A percentile compares a stretch with the other conserved stretches of the same genome.
phyloP scores from a whole-genome alignment of 2,329 filamentous ascomycete genomes.

The Xylaria hypoxylon region DNA sequence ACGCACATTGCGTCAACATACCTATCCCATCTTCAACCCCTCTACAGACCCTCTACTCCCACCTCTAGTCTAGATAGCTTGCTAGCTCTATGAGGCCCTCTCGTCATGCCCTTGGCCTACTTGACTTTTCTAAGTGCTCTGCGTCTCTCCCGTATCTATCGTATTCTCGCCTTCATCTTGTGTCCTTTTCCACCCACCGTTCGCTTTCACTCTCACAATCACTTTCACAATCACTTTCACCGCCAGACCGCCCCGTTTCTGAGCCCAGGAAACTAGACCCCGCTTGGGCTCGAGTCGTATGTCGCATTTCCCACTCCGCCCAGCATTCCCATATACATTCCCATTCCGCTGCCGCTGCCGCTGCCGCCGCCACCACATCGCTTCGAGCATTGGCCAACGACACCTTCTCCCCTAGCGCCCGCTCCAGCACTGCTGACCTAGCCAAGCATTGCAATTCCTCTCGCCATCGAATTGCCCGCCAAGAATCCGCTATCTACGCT shows the following conservation, averaged over 20 bases:
- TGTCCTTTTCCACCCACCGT: conserved; percentile 1
- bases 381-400: conserved; percentile 13
- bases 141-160: background rate
- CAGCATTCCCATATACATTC: conserved; percentile 1
- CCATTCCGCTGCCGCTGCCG: background rate
- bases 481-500: background rate
- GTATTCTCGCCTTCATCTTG: conserved; percentile 4
- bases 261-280: conserved; percentile 15
- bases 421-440: background rate
- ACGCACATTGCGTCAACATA: conserved; percentile 19
- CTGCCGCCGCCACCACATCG: conserved; percentile 14
- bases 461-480: conserved; percentile 8
- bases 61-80: background rate
- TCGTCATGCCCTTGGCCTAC: conserved; percentile 7
- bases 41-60: background rate
- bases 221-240: background rate
- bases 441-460: background rate
- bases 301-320: conserved; percentile 25
- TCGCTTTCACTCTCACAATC: background rate
- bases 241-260: conserved; percentile 26
- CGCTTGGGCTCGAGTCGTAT: conserved; percentile 26
- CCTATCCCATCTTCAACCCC: conserved; percentile 5
- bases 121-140: conserved; percentile 9
- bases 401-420: background rate
- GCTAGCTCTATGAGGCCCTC: conserved; percentile 33